These are phyloP conservation scores for Zhuliangozyma parablackwelliae DNA, from an alignment of 1,139 yeast species.

Conservation along the genomic window DNA sequence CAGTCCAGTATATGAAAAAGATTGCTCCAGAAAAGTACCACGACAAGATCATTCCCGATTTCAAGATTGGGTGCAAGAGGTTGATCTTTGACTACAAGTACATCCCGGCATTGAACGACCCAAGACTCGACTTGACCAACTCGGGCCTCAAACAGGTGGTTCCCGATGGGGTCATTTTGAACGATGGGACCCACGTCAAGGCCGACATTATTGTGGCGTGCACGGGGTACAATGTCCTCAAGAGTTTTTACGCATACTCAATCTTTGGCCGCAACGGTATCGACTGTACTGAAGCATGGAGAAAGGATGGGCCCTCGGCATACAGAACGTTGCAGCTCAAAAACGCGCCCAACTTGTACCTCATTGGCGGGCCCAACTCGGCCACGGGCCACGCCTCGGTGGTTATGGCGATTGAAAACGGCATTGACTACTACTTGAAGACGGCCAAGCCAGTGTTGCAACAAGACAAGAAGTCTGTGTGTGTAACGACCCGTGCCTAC, in stretches of 20 bases:
- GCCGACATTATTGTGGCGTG: constrained; percentile 45
- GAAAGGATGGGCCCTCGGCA: constrained; percentile 29
- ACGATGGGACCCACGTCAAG: constrained; percentile 23
- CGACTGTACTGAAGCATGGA: constrained; percentile 22
- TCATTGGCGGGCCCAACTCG: constrained; percentile 40
- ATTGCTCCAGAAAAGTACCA: constrained; percentile 34
- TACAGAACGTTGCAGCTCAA: constrained; percentile 32
- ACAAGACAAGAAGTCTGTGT: constrained; percentile 26
- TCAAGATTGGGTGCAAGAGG: constrained; percentile 42
- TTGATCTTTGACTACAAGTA: constrained; percentile 37
- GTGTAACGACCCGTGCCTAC: constrained; percentile 31
- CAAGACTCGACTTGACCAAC: constrained; percentile 24
- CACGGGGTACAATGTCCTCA: constrained; percentile 33
- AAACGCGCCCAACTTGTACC: constrained; percentile 34
- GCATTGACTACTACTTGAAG: constrained; percentile 21
- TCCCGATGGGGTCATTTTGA: constrained; percentile 26
- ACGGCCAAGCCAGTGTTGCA: constrained; percentile 25
- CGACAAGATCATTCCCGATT: constrained; percentile 31
- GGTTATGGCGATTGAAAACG: constrained; percentile 39
- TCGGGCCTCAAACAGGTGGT: constrained; percentile 24
- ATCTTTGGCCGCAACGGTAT: constrained; percentile 26
- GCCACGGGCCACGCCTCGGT: constrained; percentile 45
- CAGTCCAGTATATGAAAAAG: constrained; percentile 25
- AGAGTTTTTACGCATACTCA: constrained; percentile 16
- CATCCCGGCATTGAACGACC: constrained; percentile 30